phyloP scores from a whole-genome alignment of 1,139 yeast genomes.

The Yamadazyma epiphylla region DNA sequence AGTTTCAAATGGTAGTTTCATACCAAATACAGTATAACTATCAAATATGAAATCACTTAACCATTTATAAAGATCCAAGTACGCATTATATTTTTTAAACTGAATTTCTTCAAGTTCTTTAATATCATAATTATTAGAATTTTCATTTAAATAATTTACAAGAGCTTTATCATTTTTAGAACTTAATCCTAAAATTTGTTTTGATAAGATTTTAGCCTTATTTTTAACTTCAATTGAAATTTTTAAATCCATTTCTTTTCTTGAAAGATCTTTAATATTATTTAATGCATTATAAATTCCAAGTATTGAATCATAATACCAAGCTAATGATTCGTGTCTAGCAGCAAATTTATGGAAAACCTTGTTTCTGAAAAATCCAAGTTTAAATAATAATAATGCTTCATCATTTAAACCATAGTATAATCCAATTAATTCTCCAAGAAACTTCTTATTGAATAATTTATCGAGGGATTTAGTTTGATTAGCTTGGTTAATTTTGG shows the following conservation, averaged over 20 bases:
- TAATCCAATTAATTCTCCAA: constrained; percentile 49
- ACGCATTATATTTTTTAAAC: constrained; percentile 36
- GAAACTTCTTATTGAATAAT: constrained; percentile 38
- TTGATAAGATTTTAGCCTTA: constrained; percentile 34
- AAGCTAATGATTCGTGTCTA: constrained; percentile 57
- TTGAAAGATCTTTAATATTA: constrained; percentile 34
- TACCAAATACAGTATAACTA: constrained; percentile 40
- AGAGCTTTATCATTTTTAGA: constrained; percentile 9
- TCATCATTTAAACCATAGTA: constrained; percentile 67
- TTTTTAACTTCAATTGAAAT: constrained; percentile 38
- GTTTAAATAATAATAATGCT: constrained; percentile 48
- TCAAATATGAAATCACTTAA: constrained; percentile 41
- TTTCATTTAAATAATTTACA: constrained; percentile 15
- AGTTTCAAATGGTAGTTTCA: constrained; percentile 40
- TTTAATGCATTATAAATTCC: constrained; percentile 48
- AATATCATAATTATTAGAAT: constrained; percentile 18
- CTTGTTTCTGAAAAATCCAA: constrained; percentile 44
- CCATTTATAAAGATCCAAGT: constrained; percentile 40
- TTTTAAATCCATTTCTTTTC: constrained; percentile 40
- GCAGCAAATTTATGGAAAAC: constrained; percentile 31
- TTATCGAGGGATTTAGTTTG: constrained; percentile 9
- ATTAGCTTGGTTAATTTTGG: constrained; percentile 16
- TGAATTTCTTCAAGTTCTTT: constrained; percentile 28
- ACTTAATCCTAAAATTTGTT: constrained; percentile 28
- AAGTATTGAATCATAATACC: constrained; percentile 61